Base-by-base conservation (phyloP, 768 basidiomycete genomes). In the Pleurotus cornucopiae region DNA sequence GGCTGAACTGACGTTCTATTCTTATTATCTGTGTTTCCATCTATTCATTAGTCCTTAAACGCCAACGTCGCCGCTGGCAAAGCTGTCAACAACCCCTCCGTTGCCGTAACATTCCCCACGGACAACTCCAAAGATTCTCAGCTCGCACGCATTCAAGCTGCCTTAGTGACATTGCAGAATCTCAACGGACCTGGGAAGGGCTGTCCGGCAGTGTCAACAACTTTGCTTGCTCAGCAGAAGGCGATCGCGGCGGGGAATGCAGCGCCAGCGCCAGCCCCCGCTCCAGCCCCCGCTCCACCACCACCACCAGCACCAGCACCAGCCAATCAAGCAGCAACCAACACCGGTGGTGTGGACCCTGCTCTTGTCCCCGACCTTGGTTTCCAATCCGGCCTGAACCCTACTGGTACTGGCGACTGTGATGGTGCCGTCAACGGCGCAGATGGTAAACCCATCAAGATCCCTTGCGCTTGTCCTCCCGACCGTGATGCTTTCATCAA, bases 101-200 rank as follows among this genome's bases (percentile, higher is more conserved):
- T 89, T 51, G 54, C 66, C 13, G 70, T 89, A 2, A 74, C 78
- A 12, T 91, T 87, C 77, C 88, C 87, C 2, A 78, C 78, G 1
- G 85, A 83, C 61, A 71, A 75, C 60, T 82, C 80, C 5, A 75
- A 72, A 55, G 68, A 66, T 6, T 80, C 82, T 46, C 74, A 82
- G 63, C 67, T 79, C 45, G 73, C 82, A 0, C 82, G 88, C 30
- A 72, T 90, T 57, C 71, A 81, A 46, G 77, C 86, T 23, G 77
- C 82, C 4, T 63, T 83, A 9, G 77, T 87, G 38, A 85, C 88
- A 5, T 71, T 90, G n/a, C 89, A 91, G 71, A 91, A 90, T 67
- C 66, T 90, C 41, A 72, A 76, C 48, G 88, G 87, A 1, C 75
- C 84, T 0, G 89, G 88, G 39, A 67, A 75, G 4, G 89, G 87